Evolutionary conservation across 2,329 filamentous ascomycete genomes (phyloP), one percentile per base, ranked within the genome.

Genomic region (Colletotrichum cereale): DNA sequence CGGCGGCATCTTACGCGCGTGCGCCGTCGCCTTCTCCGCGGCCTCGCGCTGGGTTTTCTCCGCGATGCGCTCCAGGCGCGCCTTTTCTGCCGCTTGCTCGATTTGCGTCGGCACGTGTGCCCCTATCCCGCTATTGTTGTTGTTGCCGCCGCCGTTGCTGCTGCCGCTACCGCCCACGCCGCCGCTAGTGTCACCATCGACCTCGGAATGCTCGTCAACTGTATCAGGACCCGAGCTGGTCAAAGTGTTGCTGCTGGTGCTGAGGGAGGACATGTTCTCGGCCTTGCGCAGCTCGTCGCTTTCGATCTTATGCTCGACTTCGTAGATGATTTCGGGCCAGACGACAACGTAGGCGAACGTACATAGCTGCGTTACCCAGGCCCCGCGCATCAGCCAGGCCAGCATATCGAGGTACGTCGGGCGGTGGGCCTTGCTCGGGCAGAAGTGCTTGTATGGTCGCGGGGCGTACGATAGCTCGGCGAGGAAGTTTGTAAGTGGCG

Each of bases 311-410:
- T 91, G 88, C 62, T 93, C 90, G 3, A 97, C 94, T 74, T 93
- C 91, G 77, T 93, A 91, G 76, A 96, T 91, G 73, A 97, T 93
- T 78, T 96, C 92, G 2, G 93, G 91, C 82, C 91, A 92, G 52
- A 96, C 93, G 61, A 96, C 89, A 53, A 98, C 90, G 86, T 96
- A 97, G 16, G 92, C 94, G 80, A 97, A 98, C 0, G 94, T 96
- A 73, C 95, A 93, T 7, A 99, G 87, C 80, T 98, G 95, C 0
- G 93, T 97, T 0, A 98, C 95, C 93, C 96, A 97, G 18, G 94
- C 95, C 57, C 94, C 93, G 50, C 95, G 91, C 84, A 98, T 90
- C 11, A 99, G 88, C 94, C 96, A 99, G 29, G 94, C 95, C 34
- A 99, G 85, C 81, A 98, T 97, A 42, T 93, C 89, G 81, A 98